Conservation (phyloP, 257 asterid genomes). For the Solanum tarijense region DNA sequence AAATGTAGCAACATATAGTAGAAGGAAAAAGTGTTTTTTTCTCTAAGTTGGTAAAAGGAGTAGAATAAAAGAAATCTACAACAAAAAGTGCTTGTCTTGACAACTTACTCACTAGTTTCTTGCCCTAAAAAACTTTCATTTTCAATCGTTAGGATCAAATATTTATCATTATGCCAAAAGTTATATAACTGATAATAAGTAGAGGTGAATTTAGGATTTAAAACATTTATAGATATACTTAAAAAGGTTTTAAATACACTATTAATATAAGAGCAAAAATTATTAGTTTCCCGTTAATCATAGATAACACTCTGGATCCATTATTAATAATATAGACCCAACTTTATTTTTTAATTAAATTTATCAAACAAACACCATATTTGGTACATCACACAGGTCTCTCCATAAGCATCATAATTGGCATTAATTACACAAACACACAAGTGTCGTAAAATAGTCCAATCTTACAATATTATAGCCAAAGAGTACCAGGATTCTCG, state of each 20-base stretch:
- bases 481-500: neutral
- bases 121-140: neutral
- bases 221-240: neutral
- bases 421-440: neutral
- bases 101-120: neutral
- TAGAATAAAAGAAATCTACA: slow-evolving; percentile 12
- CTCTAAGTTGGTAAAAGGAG: slow-evolving; percentile 6
- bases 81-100: neutral
- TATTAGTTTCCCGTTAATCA: neutral
- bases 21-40: neutral
- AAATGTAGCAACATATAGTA: neutral
- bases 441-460: neutral
- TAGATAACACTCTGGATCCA: neutral
- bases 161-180: neutral
- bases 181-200: neutral
- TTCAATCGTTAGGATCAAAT: neutral
- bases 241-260: neutral
- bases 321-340: neutral
- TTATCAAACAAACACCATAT: neutral
- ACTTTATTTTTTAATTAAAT: neutral
- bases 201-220: neutral
- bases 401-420: neutral
- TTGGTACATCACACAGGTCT: neutral
- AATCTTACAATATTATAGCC: neutral
- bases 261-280: neutral